Base-by-base conservation (phyloP, 257 asterid species). In the Jasminum sambac region DNA sequence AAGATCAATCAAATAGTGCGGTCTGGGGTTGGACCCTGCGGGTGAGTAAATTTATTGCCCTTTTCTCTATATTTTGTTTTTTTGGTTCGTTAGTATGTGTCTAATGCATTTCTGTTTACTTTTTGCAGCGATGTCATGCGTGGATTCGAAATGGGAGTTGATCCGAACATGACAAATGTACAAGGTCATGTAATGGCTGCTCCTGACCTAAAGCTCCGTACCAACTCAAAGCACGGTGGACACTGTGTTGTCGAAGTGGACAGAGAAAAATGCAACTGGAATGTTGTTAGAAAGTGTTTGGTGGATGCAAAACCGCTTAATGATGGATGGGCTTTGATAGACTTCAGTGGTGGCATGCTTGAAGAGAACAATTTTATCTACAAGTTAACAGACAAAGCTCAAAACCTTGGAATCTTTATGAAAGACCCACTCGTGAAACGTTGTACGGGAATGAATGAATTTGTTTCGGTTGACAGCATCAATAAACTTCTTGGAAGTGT, bases 291-390 rank as follows among this genome's bases (percentile, higher is more conserved):
- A 3, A 81, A 83, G 62, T 69, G 85, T 1, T 76, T 91, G 2
- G 74, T 79, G 5, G 77, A 83, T 13, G 89, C 84, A 60, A 84
- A 67, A 77, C 48, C 73, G 0, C 65, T 85, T 17, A 85, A 84
- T 3, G 86, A 84, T 3, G 74, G 88, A 11, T 91, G 97, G 97
- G 97, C 86, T 5, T 16, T 91, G 73, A 62, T 89, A 5, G 88
- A 91, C 74, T 87, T 87, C 48, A 83, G 84, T 0, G 17, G 23
- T 0, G 68, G 71, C 1, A 76, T 8, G 50, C 72, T 84, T 30
- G 10, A 52, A 0, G 46, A 5, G 0, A 55, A 12, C 0, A 74
- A 25, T 0, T 88, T 90, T 41, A 16, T 90, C 0, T 0, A 3
- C 13, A 55, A 37, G 6, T 64, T 89, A 77, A 80, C 0, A 30